phyloP scores from a whole-genome alignment of 768 basidiomycete species.

The Termitomyces sp. region DNA sequence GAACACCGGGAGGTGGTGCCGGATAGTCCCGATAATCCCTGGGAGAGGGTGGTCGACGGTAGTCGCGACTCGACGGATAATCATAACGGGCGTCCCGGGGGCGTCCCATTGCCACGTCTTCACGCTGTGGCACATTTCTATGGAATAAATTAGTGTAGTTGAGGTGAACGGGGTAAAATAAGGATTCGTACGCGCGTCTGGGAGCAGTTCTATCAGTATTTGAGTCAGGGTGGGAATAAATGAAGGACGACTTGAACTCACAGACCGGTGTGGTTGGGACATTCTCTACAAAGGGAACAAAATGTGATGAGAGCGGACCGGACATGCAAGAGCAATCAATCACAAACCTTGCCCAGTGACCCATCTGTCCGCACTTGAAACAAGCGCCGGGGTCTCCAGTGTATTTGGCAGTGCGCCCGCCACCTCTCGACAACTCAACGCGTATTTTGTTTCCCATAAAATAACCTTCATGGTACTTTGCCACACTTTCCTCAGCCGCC shows the following conservation, averaged over 20 bases:
- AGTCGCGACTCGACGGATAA: conserved; percentile 58
- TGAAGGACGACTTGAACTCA: conserved; percentile 27
- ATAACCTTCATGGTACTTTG: conserved; percentile 82
- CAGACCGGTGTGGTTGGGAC: conserved; percentile 52
- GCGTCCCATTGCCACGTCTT: conserved; percentile 47
- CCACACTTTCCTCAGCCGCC: conserved; percentile 82
- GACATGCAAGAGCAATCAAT: not conserved
- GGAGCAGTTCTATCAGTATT: conserved; percentile 21
- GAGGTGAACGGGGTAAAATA: conserved; percentile 55
- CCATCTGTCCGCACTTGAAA: conserved; percentile 80
- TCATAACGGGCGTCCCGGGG: conserved; percentile 55
- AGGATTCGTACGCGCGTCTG: conserved; percentile 43
- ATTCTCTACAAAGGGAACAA: conserved; percentile 46
- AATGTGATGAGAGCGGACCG: not conserved
- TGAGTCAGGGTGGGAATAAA: not conserved
- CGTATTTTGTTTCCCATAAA: conserved; percentile 94
- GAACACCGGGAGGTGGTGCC: conserved; percentile 37
- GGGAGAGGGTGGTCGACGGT: conserved; percentile 56
- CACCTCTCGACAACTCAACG: conserved; percentile 81
- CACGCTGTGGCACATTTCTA: conserved; percentile 40
- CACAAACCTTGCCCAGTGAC: conserved; percentile 84
- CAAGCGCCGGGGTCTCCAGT: conserved; percentile 85
- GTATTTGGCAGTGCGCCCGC: conserved; percentile 75
- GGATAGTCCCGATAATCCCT: conserved; percentile 67
- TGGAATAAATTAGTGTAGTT: conserved; percentile 43